Evolutionary conservation across 2,329 filamentous ascomycete genomes (phyloP), one percentile per base, ranked within the genome.

Genomic region (Colletotrichum sp.): DNA sequence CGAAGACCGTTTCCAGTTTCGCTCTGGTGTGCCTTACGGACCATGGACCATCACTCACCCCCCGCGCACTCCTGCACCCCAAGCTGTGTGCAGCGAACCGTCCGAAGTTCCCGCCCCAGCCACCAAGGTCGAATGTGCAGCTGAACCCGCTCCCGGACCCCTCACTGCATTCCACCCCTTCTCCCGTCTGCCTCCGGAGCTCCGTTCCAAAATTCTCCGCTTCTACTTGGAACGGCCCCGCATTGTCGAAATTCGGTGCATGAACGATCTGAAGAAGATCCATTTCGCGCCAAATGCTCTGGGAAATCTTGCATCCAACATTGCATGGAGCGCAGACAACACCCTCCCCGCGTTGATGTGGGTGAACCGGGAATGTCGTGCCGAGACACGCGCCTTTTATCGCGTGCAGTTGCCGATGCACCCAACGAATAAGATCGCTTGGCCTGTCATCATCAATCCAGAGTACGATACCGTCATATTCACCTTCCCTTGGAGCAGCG

Each of bases 181-280:
- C 76, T 77, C 83, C 18, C 80, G 80, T 30, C 86, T 90, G 3
- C 88, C 88, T 1, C 79, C 84, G 15, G 88, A 90, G 78, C 81
- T 90, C n/a, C 87, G 88, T 15, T 81, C 89, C 32, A 86, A 85
- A 72, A 88, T 90, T 66, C 90, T 88, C 87, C 82, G 82, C 36
- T 83, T 86, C 78, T 88, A 84, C 78, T 80, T 88, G 24, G 86
- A 87, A 1, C 79, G 81, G 12, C 80, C 85, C 10, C 87, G 88
- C 55, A 82, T 90, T 65, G 85, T 90, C 34, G 83, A 87, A 1
- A 81, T 89, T 28, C 83, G 81, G 55, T 88, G 86, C 80, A 85
- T 76, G 75, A 76, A 76, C 28, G 75, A 76, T 24, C 59, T 76
- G 21, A 76, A 76, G 52, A 76, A 76, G 30, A 76, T 76, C 10